Evolutionary conservation across 768 basidiomycete species (phyloP).

Genomic region (Boletus patriciae): DNA sequence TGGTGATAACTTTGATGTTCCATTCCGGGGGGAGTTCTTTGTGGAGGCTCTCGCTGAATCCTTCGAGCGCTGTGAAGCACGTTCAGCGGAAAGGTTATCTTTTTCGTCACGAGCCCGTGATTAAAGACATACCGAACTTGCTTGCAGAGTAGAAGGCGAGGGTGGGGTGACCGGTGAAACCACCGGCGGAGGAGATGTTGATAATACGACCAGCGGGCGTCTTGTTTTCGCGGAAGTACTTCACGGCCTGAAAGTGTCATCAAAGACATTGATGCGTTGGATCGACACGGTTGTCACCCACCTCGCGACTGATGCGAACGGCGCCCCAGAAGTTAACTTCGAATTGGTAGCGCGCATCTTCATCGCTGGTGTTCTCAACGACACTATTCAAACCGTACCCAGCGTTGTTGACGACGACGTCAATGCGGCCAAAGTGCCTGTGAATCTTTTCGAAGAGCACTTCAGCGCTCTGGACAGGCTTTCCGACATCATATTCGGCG

Average conservation of each 20-base stretch:
- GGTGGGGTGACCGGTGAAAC: constrained; percentile 17
- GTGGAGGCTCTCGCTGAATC: constrained; percentile 25
- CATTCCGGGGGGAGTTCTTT: constrained; percentile 26
- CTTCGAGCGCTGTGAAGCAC: constrained; percentile 22
- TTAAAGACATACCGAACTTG: constrained; percentile 21
- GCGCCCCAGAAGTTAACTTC: constrained; percentile 38
- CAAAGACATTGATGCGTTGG: background rate
- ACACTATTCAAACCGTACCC: constrained; percentile 25
- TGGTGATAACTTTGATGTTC: constrained; percentile 28
- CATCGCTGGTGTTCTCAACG: constrained; percentile 28
- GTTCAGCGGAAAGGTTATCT: background rate
- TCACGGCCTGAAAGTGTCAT: constrained; percentile 18
- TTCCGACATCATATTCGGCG: constrained; percentile 33
- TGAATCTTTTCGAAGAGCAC: constrained; percentile 24
- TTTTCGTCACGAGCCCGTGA: no score
- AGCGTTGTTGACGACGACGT: constrained; percentile 38
- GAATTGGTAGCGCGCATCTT: constrained; percentile 28
- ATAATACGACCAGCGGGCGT: constrained; percentile 22
- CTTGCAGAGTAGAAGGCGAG: constrained; percentile 23
- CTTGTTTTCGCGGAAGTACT: constrained; percentile 34
- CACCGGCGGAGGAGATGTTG: constrained; percentile 23
- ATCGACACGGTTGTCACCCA: background rate
- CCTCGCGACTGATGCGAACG: constrained; percentile 26
- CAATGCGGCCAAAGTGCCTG: constrained; percentile 31
- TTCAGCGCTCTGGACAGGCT: constrained; percentile 13